Percentiles rank a stretch among this genome's conserved stretches.
Conservation (phyloP, 176 grass and related monocot genomes). For the Leersia perrieri region DNA sequence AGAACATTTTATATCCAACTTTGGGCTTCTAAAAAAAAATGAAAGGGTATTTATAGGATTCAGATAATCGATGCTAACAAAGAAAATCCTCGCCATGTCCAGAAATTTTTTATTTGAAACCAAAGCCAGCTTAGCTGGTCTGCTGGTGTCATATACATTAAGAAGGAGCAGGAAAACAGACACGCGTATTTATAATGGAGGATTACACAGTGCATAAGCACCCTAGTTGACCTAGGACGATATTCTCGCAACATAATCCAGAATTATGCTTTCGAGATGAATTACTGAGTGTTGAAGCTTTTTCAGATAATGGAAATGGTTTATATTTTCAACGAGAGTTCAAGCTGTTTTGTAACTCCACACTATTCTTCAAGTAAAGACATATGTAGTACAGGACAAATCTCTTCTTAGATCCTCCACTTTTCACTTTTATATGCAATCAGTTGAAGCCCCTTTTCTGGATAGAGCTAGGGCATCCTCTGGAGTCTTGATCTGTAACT, state of each 20-base stretch:
- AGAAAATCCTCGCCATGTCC: neutral
- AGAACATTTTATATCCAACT: neutral
- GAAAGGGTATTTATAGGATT: neutral
- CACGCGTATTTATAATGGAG: too few relatives aligned
- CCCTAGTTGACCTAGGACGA: too few relatives aligned
- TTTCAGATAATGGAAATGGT: too few relatives aligned
- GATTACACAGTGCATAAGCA: too few relatives aligned
- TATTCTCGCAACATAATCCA: too few relatives aligned
- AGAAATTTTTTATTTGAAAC: neutral
- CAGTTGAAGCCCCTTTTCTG: neutral
- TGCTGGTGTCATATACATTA: too few relatives aligned
- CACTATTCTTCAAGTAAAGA: neutral
- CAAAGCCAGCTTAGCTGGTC: too few relatives aligned
- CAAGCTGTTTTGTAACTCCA: neutral
- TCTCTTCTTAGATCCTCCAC: conserved; percentile 28
- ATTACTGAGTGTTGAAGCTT: neutral
- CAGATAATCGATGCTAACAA: neutral
- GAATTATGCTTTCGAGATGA: neutral
- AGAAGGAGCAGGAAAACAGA: too few relatives aligned
- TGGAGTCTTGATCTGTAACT: neutral
- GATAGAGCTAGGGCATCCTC: conserved; percentile 28
- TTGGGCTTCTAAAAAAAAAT: neutral
- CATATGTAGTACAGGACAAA: conserved; percentile 18
- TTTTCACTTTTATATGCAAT: conserved; percentile 4
- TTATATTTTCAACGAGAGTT: too few relatives aligned